phyloP scores from a whole-genome alignment of 371 early-diverging fungal genomes.

The Sporodiniella umbellata region DNA sequence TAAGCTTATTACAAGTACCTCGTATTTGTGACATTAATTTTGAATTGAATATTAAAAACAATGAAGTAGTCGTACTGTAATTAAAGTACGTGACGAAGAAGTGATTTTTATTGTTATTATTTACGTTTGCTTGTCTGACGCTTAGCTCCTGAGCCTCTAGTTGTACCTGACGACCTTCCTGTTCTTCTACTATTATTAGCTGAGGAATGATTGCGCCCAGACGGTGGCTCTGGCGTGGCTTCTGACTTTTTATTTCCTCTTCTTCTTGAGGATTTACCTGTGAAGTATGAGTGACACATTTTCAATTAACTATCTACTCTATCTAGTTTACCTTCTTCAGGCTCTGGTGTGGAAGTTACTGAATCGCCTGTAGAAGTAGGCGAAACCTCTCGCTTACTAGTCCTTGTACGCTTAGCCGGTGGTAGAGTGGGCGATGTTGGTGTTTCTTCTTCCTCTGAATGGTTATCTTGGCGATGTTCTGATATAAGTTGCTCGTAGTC shows the following conservation, averaged over 20 bases:
- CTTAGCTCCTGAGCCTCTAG: slow-evolving; percentile 14
- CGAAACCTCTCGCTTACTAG: slow-evolving; percentile 50
- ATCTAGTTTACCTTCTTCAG: slow-evolving; percentile 50
- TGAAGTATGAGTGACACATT: neutral
- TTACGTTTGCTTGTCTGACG: slow-evolving; percentile 24
- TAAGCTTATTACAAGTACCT: too few relatives aligned
- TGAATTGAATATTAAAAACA: too few relatives aligned
- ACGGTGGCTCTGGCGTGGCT: slow-evolving; percentile 24
- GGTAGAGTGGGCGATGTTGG: slow-evolving; percentile 28
- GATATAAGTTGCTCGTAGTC: slow-evolving; percentile 58
- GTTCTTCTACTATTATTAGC: slow-evolving; percentile 4
- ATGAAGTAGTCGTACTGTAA: neutral
- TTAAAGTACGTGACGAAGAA: neutral
- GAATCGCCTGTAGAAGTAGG: slow-evolving; percentile 52
- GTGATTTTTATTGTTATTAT: slow-evolving; percentile 6
- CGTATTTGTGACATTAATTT: too few relatives aligned
- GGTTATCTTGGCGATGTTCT: slow-evolving; percentile 51
- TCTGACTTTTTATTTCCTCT: slow-evolving; percentile 23
- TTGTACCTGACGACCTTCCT: slow-evolving; percentile 17
- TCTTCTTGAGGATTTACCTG: slow-evolving; percentile 25
- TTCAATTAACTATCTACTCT: neutral
- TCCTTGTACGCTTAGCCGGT: slow-evolving; percentile 42
- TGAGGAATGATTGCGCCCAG: slow-evolving; percentile 2
- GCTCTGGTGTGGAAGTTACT: slow-evolving; percentile 57
- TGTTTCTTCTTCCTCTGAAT: slow-evolving; percentile 32